Conservation (phyloP, 1,139 yeast species). For the Pneumocystis jirovecii region DNA sequence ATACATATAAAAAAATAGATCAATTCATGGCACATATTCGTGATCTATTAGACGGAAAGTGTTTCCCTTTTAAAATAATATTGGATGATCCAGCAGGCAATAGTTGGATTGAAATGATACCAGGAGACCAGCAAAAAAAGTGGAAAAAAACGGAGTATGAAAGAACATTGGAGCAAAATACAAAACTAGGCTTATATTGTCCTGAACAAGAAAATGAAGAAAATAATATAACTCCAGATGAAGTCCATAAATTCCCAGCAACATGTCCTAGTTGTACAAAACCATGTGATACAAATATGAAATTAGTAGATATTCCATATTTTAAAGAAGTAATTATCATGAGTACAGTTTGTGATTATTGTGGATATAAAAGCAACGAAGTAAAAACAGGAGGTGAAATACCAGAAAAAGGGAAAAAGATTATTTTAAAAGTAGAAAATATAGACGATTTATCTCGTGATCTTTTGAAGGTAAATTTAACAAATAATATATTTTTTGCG, state of each 20-base stretch:
- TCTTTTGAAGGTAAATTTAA: constrained; percentile 50
- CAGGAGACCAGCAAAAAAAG: constrained; percentile 78
- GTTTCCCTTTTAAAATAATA: constrained; percentile 62
- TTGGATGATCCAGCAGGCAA: constrained; percentile 95
- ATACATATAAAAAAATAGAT: constrained; percentile 57
- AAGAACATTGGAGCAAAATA: constrained; percentile 81
- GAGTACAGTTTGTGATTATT: constrained; percentile 83
- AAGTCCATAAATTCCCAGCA: constrained; percentile 85
- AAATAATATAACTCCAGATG: constrained; percentile 40
- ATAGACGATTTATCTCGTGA: constrained; percentile 91
- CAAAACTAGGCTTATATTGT: constrained; percentile 68
- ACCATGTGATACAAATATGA: constrained; percentile 88
- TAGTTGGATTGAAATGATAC: constrained; percentile 85
- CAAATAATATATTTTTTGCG: not conserved
- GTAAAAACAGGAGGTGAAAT: constrained; percentile 97
- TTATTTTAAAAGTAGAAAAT: constrained; percentile 65
- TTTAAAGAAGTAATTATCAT: constrained; percentile 93
- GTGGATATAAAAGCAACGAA: constrained; percentile 95
- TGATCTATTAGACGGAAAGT: constrained; percentile 46
- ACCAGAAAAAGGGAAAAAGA: constrained; percentile 68
- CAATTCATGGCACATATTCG: constrained; percentile 48
- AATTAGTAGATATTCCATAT: constrained; percentile 90
- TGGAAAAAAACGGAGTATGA: constrained; percentile 78
- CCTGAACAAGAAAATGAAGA: constrained; percentile 40
- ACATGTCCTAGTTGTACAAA: constrained; percentile 76